phyloP scores from a whole-genome alignment of 2,329 filamentous ascomycete species.

The Ophiostoma tasmaniense region DNA sequence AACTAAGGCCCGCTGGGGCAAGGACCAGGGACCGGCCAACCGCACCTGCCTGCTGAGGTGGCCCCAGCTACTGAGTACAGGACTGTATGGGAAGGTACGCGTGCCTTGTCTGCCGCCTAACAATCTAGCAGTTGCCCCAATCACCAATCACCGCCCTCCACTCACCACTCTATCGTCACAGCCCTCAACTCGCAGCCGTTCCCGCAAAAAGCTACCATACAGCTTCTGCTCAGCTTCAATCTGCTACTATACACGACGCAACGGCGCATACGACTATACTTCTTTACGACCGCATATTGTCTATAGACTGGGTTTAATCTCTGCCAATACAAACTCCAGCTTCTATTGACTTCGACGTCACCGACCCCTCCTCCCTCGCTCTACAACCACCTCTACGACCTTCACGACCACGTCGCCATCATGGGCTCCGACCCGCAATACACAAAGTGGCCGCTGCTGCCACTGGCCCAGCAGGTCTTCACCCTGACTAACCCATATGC shows the following conservation, averaged over 20 bases:
- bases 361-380: background rate
- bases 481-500: constrained; percentile 74
- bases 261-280: background rate
- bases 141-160: constrained; percentile 4
- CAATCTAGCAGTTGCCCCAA: constrained; percentile 18
- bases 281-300: background rate
- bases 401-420: constrained; percentile 23
- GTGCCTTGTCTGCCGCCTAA: constrained; percentile 22
- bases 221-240: constrained; percentile 5
- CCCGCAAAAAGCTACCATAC: constrained; percentile 10
- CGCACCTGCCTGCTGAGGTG: constrained; percentile 5
- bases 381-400: background rate
- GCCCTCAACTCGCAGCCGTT: constrained; percentile 3
- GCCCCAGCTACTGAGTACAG: background rate
- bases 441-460: constrained; percentile 73
- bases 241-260: background rate
- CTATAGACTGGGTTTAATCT: background rate
- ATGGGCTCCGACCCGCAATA: constrained; percentile 79
- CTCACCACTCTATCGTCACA: constrained; percentile 6
- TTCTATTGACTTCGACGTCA: background rate
- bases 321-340: background rate
- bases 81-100: constrained; percentile 18
- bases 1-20: background rate
- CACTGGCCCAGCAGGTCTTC: constrained; percentile 78
- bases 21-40: background rate